Evolutionary conservation across 2,329 filamentous ascomycete species (phyloP).

Genomic region (Diaporthe aspalathi): DNA sequence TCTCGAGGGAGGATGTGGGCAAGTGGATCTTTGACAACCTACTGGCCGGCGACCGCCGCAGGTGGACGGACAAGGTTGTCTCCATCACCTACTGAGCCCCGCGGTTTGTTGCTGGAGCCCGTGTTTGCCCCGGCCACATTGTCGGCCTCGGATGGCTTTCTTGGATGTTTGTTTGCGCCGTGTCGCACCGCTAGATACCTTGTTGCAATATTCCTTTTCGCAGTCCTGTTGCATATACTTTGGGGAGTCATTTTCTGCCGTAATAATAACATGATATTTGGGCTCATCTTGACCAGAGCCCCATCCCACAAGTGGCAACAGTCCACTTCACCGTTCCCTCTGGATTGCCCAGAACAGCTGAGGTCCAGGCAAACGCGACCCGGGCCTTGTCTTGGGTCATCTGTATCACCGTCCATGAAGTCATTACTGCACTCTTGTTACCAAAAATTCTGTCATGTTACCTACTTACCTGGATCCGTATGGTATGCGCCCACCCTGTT

Average conservation of each 20-base stretch:
- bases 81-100: slow-evolving; percentile 50
- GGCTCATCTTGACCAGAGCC: no score
- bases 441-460: no score
- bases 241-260: not conserved
- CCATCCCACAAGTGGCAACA: not conserved
- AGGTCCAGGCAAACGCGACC: not conserved
- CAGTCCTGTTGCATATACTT: not conserved
- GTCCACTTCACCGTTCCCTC: no score
- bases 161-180: not conserved
- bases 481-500: not conserved
- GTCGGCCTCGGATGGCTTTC: not conserved
- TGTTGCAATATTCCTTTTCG: not conserved
- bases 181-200: slow-evolving; percentile 17
- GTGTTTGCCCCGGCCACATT: not conserved
- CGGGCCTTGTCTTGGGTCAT: not conserved
- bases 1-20: slow-evolving; percentile 60
- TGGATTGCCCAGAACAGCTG: no score
- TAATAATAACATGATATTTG: not conserved
- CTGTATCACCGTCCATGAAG: not conserved
- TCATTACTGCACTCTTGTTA: not conserved
- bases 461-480: not conserved
- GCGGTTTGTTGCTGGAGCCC: not conserved
- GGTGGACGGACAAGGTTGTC: slow-evolving; percentile 51
- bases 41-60: slow-evolving; percentile 43
- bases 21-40: slow-evolving; percentile 58